Percentiles rank a stretch among this genome's conserved stretches.
phyloP scores from a whole-genome alignment of 2,329 filamentous ascomycete genomes.

The Hymenoscyphus linearis region DNA sequence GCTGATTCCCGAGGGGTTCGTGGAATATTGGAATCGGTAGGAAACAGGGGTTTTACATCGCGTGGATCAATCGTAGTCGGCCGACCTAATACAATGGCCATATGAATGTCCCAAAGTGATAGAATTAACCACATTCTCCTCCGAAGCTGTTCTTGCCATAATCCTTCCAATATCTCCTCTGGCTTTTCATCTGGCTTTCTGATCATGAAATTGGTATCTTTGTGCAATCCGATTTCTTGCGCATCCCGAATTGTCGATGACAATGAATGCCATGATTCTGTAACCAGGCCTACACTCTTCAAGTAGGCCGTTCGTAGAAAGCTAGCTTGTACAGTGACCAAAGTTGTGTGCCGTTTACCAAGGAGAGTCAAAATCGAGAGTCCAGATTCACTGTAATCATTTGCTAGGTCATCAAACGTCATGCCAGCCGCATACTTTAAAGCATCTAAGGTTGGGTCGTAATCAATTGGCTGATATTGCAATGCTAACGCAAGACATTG shows the following conservation, averaged over 20 bases:
- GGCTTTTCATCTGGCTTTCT: slow-evolving; percentile 35
- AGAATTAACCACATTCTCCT: slow-evolving; percentile 53
- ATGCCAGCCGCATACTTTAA: slow-evolving; percentile 55
- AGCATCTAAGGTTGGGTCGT: slow-evolving; percentile 45
- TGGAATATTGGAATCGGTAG: slow-evolving; percentile 48
- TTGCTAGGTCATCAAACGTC: slow-evolving; percentile 55
- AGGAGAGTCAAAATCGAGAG: slow-evolving; percentile 48
- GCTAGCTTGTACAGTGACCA: slow-evolving; percentile 52
- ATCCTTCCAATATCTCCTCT: slow-evolving; percentile 47
- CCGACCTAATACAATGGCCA: slow-evolving; percentile 33
- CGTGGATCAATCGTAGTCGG: slow-evolving; percentile 47
- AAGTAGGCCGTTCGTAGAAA: slow-evolving; percentile 52
- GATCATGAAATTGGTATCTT: slow-evolving; percentile 46
- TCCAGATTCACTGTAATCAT: slow-evolving; percentile 56
- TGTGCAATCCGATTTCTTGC: slow-evolving; percentile 56
- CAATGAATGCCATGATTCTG: slow-evolving; percentile 44
- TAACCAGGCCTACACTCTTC: slow-evolving; percentile 54
- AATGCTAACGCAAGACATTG: slow-evolving; percentile 52
- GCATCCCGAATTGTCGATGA: slow-evolving; percentile 54
- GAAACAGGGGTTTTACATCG: slow-evolving; percentile 42
- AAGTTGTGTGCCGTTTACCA: slow-evolving; percentile 51
- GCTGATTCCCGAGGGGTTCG: slow-evolving; percentile 43
- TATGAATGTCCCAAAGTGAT: slow-evolving; percentile 37
- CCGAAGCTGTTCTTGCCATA: slow-evolving; percentile 53
- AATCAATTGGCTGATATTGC: slow-evolving; percentile 44